A percentile compares a stretch with the other conserved stretches of the same genome.
phyloP scores from a whole-genome alignment of 2,329 filamentous ascomycete genomes.

The Pyrenophora seminiperda region DNA sequence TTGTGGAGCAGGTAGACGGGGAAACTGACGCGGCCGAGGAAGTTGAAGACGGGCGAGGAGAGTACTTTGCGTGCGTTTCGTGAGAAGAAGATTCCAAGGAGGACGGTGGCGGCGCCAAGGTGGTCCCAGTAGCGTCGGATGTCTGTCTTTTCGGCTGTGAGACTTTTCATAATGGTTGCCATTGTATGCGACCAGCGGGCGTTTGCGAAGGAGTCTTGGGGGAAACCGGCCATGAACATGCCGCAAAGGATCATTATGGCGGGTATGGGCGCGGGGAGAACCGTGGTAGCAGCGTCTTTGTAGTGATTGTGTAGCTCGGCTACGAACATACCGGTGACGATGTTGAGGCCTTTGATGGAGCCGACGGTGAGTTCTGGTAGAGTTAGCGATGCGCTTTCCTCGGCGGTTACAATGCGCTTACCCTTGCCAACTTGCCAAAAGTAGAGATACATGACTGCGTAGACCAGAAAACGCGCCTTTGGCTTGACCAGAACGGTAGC shows the following conservation, averaged over 20 bases:
- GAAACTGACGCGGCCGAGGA: constrained; percentile 68
- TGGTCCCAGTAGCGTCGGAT: constrained; percentile 57
- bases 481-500: constrained; percentile 48
- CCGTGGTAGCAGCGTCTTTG: constrained; percentile 55
- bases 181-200: constrained; percentile 60
- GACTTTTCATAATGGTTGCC: constrained; percentile 49
- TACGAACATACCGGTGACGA: constrained; percentile 67
- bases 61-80: constrained; percentile 58
- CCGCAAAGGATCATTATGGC: constrained; percentile 58
- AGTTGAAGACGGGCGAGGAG: constrained; percentile 61
- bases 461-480: too few relatives aligned
- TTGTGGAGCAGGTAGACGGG: constrained; percentile 69
- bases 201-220: constrained; percentile 61
- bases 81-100: constrained; percentile 60
- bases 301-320: constrained; percentile 63
- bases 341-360: constrained; percentile 57
- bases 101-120: constrained; percentile 56
- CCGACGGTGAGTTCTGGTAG: constrained; percentile 37
- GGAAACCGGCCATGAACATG: constrained; percentile 64
- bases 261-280: constrained; percentile 57
- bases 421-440: constrained; percentile 35
- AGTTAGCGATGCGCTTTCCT: constrained; percentile 22
- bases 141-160: constrained; percentile 57
- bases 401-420: constrained; percentile 17
- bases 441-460: too few relatives aligned